Base-by-base conservation (phyloP, 345 rosid genomes). In the Aquilaria sinensis region DNA sequence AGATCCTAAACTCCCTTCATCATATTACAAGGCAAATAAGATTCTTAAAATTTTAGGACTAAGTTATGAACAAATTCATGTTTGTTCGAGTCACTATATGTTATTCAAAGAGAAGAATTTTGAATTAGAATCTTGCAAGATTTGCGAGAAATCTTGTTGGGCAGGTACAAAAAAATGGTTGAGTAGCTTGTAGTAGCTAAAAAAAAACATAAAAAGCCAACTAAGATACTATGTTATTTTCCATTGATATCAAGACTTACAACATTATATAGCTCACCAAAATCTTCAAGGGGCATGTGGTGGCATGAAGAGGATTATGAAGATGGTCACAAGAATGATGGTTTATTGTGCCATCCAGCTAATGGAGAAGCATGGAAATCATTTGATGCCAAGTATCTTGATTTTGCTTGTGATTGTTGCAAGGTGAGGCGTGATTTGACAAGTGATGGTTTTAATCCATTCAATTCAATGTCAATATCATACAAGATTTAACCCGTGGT, bases 231-330 rank as follows among this genome's bases (percentile, higher is more conserved):
- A 0, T 3, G 47, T 1, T 50, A 68, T 29, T 73, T 69, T 63
- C 60, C 70, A 3, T 53, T 74, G 4, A 58, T 13, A 1, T 58
- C 53, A 0, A 46, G 52, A 2, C 14, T 70, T 7, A 12, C 53
- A 1, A 43, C 69, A 3, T 47, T 58, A 50, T 58, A 33, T 14
- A 64, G 63, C 41, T 64, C 57, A 5, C 31, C 15, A 1, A 2
- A 60, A 6, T 31, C 33, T 0, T 10, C 67, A 29, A 0, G 0
- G 2, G 9, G 10, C 3, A 72, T 67, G 65, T 12, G 64, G 4
- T 67, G 72, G 65, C 71, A 72, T 64, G 10, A 68, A 12, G 60
- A 73, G 1, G 43, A 23, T 23, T 23, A 23, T 23, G 23, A 23
- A 23, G 23, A 23, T 23, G 59, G 32, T 11, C 13, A 9, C 10